Base-by-base conservation (phyloP, 2,329 filamentous ascomycete species). In the Xylaria sp. region DNA sequence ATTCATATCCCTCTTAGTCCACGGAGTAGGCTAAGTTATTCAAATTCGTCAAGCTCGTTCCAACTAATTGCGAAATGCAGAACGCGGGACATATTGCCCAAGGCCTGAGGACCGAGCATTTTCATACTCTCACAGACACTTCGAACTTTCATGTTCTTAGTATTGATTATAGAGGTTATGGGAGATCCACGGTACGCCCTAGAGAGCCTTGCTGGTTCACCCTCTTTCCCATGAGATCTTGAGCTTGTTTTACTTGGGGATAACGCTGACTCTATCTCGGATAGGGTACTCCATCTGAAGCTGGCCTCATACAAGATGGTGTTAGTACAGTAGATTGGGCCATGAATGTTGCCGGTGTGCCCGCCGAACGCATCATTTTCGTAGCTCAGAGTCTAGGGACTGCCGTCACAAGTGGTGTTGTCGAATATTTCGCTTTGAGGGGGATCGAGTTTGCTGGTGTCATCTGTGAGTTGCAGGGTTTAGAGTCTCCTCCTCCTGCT, bases 121-220 rank as follows among this genome's bases (percentile, higher is more conserved):
- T 97, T 79, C 93, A 94, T 74, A 87, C 90, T 54, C 84, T 97
- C 51, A 89, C 94, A 3, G 88, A 91, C 62, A 89, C 90, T 2
- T 92, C 91, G 1, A 87, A 87, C 0, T 90, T 94, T 64, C 94
- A 98, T 77, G 88, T 97, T 54, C 84, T 98, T n/a, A 89, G 93
- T 48, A 90, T 97, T 75, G 94, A 97, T 83, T 98, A 98, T 81
- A 91, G 94, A 20, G 94, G 94, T 7, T 98, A 93, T 74, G 94
- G 94, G 0, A 86, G 88, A 48, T 96, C 92, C 9, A 93, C 90
- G 0, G 69, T 71, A 64, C 1, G 56, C n/a, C 9, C 28, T 18
- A 7, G 7, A 23, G 10, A 25, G 8, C 28, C 25, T 20, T 54
- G 57, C 6, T 1, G 5, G 10, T 18, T 9, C 37, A 3, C 8